Base-by-base conservation (phyloP, 306 rosid species). In the Argentina anserina region DNA sequence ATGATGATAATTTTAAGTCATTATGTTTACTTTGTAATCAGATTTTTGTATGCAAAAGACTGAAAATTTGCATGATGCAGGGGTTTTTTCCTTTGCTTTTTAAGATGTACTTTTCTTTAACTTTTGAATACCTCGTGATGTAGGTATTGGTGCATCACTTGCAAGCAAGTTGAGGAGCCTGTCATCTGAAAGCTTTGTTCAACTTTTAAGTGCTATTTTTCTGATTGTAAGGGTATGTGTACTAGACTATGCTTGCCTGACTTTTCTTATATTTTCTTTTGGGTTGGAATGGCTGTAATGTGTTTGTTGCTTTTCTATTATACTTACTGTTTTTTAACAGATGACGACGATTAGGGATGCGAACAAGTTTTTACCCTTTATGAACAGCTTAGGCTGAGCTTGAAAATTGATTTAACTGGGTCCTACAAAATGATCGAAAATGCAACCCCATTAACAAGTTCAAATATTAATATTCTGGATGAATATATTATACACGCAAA, bases 81-180 rank as follows among this genome's bases (percentile, higher is more conserved):
- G 18, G 10, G 0, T 37, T 55, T 42, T 26, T 33, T 29, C 26
- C 7, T 50, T 81, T 74, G 6, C 23, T 55, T 74, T 80, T 77
- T 78, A 70, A 66, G 29, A 56, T 79, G 60, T 81, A 58, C 47
- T 64, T 64, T 29, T 37, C 56, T 28, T 58, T 58, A 50, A 41
- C 61, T 53, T 41, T 10, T 71, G 6, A 56, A 41, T 42, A 64
- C 47, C 26, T 86, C 68, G 56, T 77, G 83, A 83, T 70, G 74
- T 74, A 94, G 98, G 96, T 85, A 89, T 91, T 78, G 94, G 97
- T 78, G 93, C 90, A 70, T 95, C 99, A 29, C 99, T 95, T 76
- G 99, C 97, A 49, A 95, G 99, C 93, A 95, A 95, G 87, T 86
- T 95, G 89, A 88, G 95, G 92, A 86, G 90, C 69, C 79, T 91